Conservation (phyloP, 805 yeast species). For the Spathaspora boniae region DNA sequence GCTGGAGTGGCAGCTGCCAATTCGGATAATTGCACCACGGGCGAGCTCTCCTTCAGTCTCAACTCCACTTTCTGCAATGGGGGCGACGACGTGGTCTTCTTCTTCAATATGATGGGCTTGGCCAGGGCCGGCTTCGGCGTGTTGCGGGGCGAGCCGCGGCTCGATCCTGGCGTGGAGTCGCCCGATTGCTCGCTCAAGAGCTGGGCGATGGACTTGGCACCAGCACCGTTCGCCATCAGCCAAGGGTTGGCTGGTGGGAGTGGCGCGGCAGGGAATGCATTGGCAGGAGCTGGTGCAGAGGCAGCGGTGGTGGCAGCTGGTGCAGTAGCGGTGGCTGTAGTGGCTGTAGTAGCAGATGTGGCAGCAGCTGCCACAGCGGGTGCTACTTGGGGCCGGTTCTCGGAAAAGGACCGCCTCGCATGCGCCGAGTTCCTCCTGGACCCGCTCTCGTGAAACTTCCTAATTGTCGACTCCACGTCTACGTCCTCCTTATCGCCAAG, state of each 20-base stretch:
- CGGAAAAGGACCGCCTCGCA: constrained; percentile 15
- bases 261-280: constrained; percentile 16
- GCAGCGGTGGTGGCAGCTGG: neutral
- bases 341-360: neutral
- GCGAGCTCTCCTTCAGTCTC: constrained; percentile 12
- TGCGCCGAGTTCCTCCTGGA: constrained; percentile 9
- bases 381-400: constrained; percentile 6
- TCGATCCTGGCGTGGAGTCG: constrained; percentile 7
- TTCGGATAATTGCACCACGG: constrained; percentile 3
- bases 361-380: constrained; percentile 1
- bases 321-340: too few relatives aligned
- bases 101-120: constrained; percentile 39
- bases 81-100: constrained; percentile 20
- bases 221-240: constrained; percentile 17
- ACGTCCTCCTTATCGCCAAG: constrained; percentile 15
- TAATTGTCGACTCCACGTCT: constrained; percentile 10
- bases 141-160: constrained; percentile 15
- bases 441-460: constrained; percentile 13
- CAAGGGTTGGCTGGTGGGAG: constrained; percentile 15
- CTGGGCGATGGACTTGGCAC: constrained; percentile 39
- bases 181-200: constrained; percentile 25
- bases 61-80: constrained; percentile 9
- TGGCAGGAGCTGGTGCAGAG: constrained; percentile 2
- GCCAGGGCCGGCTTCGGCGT: constrained; percentile 22
- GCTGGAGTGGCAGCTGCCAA: neutral